Conservation (phyloP, 768 basidiomycete species). For the Leccinellum luteum region DNA sequence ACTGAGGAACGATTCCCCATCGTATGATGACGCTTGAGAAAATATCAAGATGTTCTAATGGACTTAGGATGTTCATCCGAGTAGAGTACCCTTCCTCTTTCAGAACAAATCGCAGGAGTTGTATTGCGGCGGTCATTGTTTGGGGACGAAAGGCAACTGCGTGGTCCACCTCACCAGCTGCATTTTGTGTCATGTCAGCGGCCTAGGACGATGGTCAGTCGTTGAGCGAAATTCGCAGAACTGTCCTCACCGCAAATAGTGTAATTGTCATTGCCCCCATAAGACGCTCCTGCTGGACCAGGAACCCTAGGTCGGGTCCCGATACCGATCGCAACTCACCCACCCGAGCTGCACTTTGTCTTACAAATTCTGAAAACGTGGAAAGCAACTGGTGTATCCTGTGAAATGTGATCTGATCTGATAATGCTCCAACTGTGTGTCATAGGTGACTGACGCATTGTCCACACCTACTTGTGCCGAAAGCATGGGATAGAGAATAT, state of each 20-base stretch:
- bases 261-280: conserved; percentile 36
- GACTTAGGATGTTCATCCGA: conserved; percentile 8
- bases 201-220: conserved; percentile 15
- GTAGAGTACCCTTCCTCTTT: conserved; percentile 20
- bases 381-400: conserved; percentile 14
- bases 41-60: conserved; percentile 33
- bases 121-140: conserved; percentile 42
- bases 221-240: not conserved
- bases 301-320: conserved; percentile 3
- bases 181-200: conserved; percentile 15
- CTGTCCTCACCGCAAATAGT: conserved; percentile 34
- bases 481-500: conserved; percentile 48
- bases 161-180: not conserved
- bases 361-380: conserved; percentile 20
- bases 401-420: conserved; percentile 2
- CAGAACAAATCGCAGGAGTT: conserved; percentile 43
- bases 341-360: conserved; percentile 16
- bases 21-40: conserved; percentile 52
- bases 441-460: conserved; percentile 18
- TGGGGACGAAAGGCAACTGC: conserved; percentile 43
- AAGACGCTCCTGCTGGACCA: conserved; percentile 29
- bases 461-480: conserved; percentile 14
- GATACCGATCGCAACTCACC: conserved; percentile 8
- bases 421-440: not conserved
- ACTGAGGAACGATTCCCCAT: conserved; percentile 56